These are phyloP conservation scores for Debaryomyces tyrocola DNA, from an alignment of 805 yeast species.

Conservation along the genomic window DNA sequence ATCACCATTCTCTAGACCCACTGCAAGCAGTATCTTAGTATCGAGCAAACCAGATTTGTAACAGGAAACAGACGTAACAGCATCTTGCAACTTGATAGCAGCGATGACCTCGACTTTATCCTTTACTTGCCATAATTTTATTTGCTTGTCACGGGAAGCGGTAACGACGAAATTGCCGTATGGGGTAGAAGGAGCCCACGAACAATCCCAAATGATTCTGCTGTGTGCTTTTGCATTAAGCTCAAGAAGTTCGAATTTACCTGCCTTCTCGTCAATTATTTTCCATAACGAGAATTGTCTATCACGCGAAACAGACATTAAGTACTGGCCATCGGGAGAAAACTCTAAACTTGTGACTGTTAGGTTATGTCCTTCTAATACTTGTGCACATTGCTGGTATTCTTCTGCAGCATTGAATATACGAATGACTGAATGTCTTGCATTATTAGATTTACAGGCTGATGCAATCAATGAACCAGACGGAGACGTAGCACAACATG, in stretches of 20 bases:
- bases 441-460: conserved; percentile 86
- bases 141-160: conserved; percentile 79
- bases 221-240: conserved; percentile 75
- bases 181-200: conserved; percentile 64
- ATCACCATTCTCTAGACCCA: conserved; percentile 72
- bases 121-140: conserved; percentile 67
- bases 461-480: conserved; percentile 70
- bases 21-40: conserved; percentile 44
- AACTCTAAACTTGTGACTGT: conserved; percentile 84
- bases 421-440: conserved; percentile 82
- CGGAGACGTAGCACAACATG: conserved; percentile 71
- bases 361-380: conserved; percentile 68
- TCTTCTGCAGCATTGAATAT: conserved; percentile 64
- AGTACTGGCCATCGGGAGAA: conserved; percentile 61
- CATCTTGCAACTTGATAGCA: conserved; percentile 46
- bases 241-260: conserved; percentile 39
- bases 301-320: conserved; percentile 85
- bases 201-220: conserved; percentile 93
- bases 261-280: conserved; percentile 29
- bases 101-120: conserved; percentile 36
- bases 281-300: conserved; percentile 80
- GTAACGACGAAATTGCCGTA: conserved; percentile 59
- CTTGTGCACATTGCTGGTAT: conserved; percentile 44
- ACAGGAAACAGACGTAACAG: conserved; percentile 71
- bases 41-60: conserved; percentile 27